These are phyloP conservation scores for Macaranga tanarius DNA, from an alignment of 441 rosid genomes.

Conservation along the genomic window DNA sequence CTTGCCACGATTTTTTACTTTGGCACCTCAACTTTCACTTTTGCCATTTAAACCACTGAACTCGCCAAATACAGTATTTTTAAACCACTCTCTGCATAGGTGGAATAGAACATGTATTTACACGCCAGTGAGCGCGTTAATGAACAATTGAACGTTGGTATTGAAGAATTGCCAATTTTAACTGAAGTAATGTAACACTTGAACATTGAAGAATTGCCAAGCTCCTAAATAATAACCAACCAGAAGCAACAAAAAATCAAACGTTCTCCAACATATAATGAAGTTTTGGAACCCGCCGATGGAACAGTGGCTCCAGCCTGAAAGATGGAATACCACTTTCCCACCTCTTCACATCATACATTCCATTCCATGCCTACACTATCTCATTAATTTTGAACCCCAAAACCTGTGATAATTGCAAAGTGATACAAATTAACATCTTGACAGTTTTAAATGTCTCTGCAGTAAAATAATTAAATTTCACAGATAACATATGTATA, in stretches of 20 bases:
- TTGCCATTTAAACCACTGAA: too few species aligned
- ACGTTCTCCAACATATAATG: constrained; percentile 71
- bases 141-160: too few species aligned
- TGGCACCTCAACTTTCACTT: too few species aligned
- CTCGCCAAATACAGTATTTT: too few species aligned
- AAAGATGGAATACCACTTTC: constrained; percentile 86
- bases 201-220: constrained; percentile 27
- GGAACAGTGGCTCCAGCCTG: constrained; percentile 89
- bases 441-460: not conserved
- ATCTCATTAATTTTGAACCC: constrained; percentile 96
- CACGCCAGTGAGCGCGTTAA: too few species aligned
- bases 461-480: not conserved
- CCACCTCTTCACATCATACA: constrained; percentile 97
- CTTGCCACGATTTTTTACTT: too few species aligned
- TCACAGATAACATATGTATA: not conserved
- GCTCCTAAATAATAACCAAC: constrained; percentile 24
- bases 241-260: constrained; percentile 24
- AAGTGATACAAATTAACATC: constrained; percentile 3
- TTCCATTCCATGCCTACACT: constrained; percentile 97
- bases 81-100: too few species aligned
- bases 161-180: constrained; percentile 44
- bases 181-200: constrained; percentile 7
- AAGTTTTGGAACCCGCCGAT: constrained; percentile 75
- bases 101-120: too few species aligned
- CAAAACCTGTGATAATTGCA: constrained; percentile 47